Conservation (phyloP, 306 rosid species). For the Cucumis hystrix region DNA sequence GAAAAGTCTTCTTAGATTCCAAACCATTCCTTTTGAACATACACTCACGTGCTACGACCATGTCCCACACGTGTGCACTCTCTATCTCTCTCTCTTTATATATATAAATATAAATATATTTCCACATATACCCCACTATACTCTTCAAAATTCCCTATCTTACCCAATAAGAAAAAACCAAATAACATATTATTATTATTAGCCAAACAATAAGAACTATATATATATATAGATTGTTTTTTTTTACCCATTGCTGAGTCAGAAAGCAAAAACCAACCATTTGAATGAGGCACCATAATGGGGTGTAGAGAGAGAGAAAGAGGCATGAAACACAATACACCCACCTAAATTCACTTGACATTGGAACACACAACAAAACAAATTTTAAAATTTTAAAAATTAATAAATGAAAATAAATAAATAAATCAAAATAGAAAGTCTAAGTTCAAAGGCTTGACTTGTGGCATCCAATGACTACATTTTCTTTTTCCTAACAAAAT, state of each 20-base stretch:
- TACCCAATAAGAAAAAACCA: not conserved
- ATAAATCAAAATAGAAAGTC: not conserved
- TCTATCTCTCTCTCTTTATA: too few relatives aligned
- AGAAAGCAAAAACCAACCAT: not conserved
- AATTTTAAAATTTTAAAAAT: too few relatives aligned
- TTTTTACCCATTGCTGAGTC: not conserved
- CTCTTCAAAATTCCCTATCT: not conserved
- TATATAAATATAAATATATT: not conserved
- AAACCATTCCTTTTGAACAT: slow-evolving; percentile 1
- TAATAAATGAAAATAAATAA: not conserved
- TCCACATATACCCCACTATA: not conserved
- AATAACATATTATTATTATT: not conserved
- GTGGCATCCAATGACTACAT: not conserved
- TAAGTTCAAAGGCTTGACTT: not conserved
- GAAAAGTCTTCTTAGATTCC: slow-evolving; percentile 5
- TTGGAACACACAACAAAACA: not conserved
- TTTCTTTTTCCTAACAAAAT: not conserved
- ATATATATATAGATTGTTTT: not conserved
- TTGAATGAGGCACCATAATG: not conserved
- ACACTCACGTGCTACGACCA: not conserved
- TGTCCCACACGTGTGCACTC: not conserved
- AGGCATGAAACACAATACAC: not conserved
- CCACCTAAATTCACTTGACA: not conserved
- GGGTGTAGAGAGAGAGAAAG: not conserved
- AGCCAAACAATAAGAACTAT: not conserved